phyloP scores from a whole-genome alignment of 148 eudicot genomes.

The Nepenthes mirabilis region DNA sequence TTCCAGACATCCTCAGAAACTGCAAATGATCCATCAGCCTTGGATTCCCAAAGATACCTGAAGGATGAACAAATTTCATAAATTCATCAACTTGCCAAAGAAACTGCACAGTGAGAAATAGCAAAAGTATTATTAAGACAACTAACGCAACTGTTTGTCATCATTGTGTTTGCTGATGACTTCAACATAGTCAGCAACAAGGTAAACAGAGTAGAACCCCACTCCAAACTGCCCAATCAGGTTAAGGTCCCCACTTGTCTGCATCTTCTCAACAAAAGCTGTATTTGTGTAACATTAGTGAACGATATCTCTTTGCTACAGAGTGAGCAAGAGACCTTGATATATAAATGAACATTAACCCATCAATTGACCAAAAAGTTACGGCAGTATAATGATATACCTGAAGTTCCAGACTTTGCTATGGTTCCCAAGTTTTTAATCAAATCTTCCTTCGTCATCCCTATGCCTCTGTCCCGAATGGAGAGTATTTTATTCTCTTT shows the following conservation, averaged over 20 bases:
- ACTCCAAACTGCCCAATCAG: conserved; percentile 98
- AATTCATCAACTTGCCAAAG: neutral
- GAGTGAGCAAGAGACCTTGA: too few species aligned
- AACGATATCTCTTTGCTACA: neutral
- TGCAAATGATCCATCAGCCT: conserved; percentile 98
- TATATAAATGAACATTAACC: too few species aligned
- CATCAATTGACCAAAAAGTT: too few species aligned
- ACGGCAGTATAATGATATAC: conserved; percentile 15
- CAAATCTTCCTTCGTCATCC: conserved; percentile 97
- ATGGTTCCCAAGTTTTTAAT: conserved; percentile 96
- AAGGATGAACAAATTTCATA: neutral
- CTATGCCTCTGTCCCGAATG: conserved; percentile 91
- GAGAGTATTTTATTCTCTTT: conserved; percentile 84
- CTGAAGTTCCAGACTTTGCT: conserved; percentile 99
- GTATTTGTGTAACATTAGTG: conserved; percentile 2
- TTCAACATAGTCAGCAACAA: conserved; percentile 97
- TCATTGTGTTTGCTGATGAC: conserved; percentile 96
- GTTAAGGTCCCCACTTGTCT: conserved; percentile 92
- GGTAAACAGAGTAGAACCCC: conserved; percentile 96
- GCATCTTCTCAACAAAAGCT: conserved; percentile 99
- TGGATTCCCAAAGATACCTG: conserved; percentile 98
- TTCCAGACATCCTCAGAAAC: conserved; percentile 92
- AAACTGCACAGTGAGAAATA: neutral
- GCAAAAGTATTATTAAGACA: neutral
- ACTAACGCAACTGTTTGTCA: conserved; percentile 69